phyloP scores from a whole-genome alignment of 2,329 filamentous ascomycete genomes.

The Colletotrichum orchidophilum region DNA sequence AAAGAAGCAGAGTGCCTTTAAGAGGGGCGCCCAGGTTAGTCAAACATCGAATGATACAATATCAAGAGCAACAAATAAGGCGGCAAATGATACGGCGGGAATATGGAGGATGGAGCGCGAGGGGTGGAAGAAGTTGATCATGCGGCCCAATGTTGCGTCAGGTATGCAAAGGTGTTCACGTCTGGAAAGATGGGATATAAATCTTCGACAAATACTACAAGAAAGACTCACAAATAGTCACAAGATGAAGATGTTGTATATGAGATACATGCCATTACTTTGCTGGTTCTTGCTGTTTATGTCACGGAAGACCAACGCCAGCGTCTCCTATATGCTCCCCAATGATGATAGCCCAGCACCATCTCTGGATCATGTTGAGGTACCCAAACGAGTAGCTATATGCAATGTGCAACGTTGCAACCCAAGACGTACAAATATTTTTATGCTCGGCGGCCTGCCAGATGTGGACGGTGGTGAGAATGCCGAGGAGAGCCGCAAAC shows the following conservation, averaged over 20 bases:
- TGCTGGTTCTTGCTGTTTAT: conserved; percentile 42
- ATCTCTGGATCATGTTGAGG: conserved; percentile 34
- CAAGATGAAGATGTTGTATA: conserved; percentile 42
- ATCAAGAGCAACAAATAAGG: conserved; percentile 52
- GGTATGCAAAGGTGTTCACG: conserved; percentile 59
- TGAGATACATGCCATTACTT: conserved; percentile 36
- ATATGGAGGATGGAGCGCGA: conserved; percentile 48
- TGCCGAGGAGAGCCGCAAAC: conserved; percentile 41
- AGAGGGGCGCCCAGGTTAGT: conserved; percentile 41
- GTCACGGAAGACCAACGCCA: conserved; percentile 41
- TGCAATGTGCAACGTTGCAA: too few species aligned
- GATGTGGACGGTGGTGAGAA: conserved; percentile 33
- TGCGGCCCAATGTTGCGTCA: conserved; percentile 55
- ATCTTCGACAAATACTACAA: too few species aligned
- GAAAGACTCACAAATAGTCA: conserved; percentile 40
- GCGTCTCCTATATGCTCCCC: conserved; percentile 44
- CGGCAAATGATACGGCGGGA: conserved; percentile 46
- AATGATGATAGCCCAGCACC: conserved; percentile 50
- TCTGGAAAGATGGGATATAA: too few species aligned
- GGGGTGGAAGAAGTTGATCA: conserved; percentile 54
- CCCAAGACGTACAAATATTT: conserved; percentile 36
- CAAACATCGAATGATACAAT: conserved; percentile 47
- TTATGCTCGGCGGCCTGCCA: conserved; percentile 38
- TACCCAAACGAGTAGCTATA: background rate
- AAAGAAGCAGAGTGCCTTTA: conserved; percentile 46